Percentiles rank a stretch among this genome's conserved stretches.
Evolutionary conservation across 306 rosid species (phyloP).

Genomic region (Quercus engelmannii): DNA sequence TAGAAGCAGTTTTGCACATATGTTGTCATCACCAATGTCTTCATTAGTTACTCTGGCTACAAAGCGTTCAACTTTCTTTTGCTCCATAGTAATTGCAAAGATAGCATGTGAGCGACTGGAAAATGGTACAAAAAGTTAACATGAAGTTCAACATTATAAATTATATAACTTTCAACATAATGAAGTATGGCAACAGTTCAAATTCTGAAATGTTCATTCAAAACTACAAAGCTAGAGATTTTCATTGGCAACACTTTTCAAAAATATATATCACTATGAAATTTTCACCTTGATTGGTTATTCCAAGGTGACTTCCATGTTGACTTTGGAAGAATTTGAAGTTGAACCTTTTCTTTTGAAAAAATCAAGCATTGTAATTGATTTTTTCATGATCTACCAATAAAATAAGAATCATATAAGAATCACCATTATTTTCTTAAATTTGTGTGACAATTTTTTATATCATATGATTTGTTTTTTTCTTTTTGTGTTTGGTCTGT

Average conservation of each 20-base stretch:
- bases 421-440: no score
- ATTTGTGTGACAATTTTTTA: no score
- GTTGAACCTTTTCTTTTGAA: no score
- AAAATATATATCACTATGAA: not conserved
- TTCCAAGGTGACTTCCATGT: constrained; percentile 22
- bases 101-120: constrained; percentile 90
- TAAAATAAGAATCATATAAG: no score
- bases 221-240: no score
- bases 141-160: not conserved
- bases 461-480: no score
- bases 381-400: no score
- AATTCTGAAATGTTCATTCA: no score
- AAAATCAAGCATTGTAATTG: no score
- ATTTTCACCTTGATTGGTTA: constrained; percentile 75
- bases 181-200: not conserved
- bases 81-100: constrained; percentile 87
- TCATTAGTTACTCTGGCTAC: constrained; percentile 25
- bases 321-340: no score
- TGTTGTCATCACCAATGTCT: constrained; percentile 64
- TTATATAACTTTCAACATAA: not conserved
- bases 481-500: no score
- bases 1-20: constrained; percentile 81
- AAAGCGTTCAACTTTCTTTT: constrained; percentile 42
- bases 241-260: no score
- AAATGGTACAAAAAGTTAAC: not conserved